A percentile compares a stretch with the other conserved stretches of the same genome.
phyloP scores from a whole-genome alignment of 2,329 filamentous ascomycete species.

The Coniella lustricola region DNA sequence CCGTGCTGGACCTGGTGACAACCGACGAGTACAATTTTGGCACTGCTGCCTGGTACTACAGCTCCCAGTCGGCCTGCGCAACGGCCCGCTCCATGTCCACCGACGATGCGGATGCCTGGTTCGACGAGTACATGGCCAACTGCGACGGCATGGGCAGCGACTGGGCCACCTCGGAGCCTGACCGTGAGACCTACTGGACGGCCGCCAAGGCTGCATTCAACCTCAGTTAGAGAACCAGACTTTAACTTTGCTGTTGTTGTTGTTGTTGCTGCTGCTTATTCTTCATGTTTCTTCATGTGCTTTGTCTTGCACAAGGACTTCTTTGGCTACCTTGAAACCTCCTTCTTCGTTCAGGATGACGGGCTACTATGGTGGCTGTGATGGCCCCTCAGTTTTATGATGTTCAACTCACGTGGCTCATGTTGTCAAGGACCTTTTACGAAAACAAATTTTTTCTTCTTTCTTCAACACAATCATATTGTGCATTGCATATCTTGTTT shows the following conservation, averaged over 20 bases:
- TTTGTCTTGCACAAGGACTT: too few relatives aligned
- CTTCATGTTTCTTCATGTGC: neutral
- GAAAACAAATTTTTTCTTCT: too few relatives aligned
- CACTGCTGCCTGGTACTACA: slow-evolving; percentile 44
- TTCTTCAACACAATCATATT: too few relatives aligned
- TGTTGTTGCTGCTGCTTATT: too few relatives aligned
- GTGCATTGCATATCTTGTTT: too few relatives aligned
- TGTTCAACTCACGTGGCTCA: too few relatives aligned
- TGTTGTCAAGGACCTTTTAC: too few relatives aligned
- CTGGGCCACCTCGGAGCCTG: slow-evolving; percentile 18
- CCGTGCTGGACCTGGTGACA: slow-evolving; percentile 37
- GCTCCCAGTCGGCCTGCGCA: slow-evolving; percentile 35
- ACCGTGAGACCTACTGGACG: slow-evolving; percentile 34
- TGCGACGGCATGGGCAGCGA: slow-evolving; percentile 34
- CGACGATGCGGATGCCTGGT: slow-evolving; percentile 30
- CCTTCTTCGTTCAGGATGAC: too few relatives aligned
- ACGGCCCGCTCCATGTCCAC: slow-evolving; percentile 25
- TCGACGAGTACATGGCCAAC: slow-evolving; percentile 34
- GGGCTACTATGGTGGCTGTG: too few relatives aligned
- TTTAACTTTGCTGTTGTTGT: too few relatives aligned
- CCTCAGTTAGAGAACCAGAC: neutral
- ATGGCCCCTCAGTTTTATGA: too few relatives aligned
- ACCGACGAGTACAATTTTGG: slow-evolving; percentile 48
- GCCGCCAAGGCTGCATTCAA: slow-evolving; percentile 41
- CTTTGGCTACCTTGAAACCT: too few relatives aligned